Percentiles rank a stretch among this genome's conserved stretches.
Evolutionary conservation across 495 filamentous ascomycete species (phyloP).

Genomic region (Xylaria venustula): DNA sequence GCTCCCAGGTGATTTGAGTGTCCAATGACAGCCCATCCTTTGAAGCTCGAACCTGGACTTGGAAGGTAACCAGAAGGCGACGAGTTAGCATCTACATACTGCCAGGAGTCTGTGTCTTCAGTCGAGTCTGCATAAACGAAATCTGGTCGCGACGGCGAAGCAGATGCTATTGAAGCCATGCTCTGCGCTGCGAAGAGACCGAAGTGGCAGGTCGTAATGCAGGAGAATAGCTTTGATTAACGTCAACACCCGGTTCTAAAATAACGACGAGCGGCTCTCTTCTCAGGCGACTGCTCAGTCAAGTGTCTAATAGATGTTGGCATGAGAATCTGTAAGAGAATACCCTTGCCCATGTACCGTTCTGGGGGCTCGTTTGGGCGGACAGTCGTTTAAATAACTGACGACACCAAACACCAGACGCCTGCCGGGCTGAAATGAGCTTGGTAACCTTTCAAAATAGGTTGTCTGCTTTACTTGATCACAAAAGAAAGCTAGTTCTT

Average conservation of each 20-base stretch:
- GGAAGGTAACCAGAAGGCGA: constrained; percentile 37
- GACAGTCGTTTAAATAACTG: background rate
- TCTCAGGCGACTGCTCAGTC: background rate
- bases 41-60: constrained; percentile 42
- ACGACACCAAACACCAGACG: too few species aligned
- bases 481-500: background rate
- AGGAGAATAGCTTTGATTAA: background rate
- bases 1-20: constrained; percentile 25
- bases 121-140: constrained; percentile 27
- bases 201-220: background rate
- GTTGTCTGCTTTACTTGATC: background rate
- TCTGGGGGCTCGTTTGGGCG: background rate
- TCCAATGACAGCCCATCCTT: constrained; percentile 41
- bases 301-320: background rate
- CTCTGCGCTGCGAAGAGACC: background rate
- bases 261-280: too few species aligned
- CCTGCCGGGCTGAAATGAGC: too few species aligned
- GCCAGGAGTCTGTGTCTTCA: constrained; percentile 32
- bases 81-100: constrained; percentile 27
- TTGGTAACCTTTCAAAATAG: too few species aligned
- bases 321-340: background rate
- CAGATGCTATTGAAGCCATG: constrained; percentile 23
- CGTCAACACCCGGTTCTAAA: background rate
- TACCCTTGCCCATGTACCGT: background rate
- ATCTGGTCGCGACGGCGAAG: constrained; percentile 24